Base-by-base conservation (phyloP, 2,329 filamentous ascomycete genomes). In the Diaporthe citriasiana region DNA sequence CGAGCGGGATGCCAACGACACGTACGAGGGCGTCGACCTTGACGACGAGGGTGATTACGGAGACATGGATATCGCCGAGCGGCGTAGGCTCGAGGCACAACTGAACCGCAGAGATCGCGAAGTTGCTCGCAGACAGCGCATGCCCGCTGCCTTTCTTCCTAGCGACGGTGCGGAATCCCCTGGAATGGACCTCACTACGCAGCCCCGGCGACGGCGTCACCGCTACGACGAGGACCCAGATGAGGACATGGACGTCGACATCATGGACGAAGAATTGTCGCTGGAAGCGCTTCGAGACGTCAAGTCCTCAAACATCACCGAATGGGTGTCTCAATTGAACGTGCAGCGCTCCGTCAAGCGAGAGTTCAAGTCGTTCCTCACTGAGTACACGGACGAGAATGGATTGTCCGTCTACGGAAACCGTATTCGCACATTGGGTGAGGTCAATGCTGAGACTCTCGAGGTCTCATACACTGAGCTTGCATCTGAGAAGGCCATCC, bases 301-400 rank as follows among this genome's bases (percentile, higher is more conserved):
- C 77, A 99, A 99, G 83, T 95, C 97, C 25, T 90, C 95, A 25
- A 98, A 94, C 78, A 87, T 99, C 80, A 97, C 95, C 0, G 97
- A 99, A 77, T 99, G 97, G 97, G 93, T 99, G 55, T 92, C 94
- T 19, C 93, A 95, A 78, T 94, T 94, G 4, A 91, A 95, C 19
- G 97, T 99, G 17, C 94, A 98, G 84, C 91, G 94, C 78, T 97
- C 95, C 1, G 97, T 99, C 83, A 95, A 95, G 81, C 91, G 96
- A 79, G 97, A 99, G 84, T 99, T 99, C 90, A 98, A 97, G 83
- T 93, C 94, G 4, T 99, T 99, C 86, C 87, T 99, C 79, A 98
- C 97, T 15, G 96, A 98, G 79, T 98, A 97, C 82, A 98, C 93
- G 8, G 97, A 99, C 80, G 92, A 95, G 71, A 92, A 93, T 77